Conservation (phyloP, 1,284 basidiomycete genomes). For the Termitomyces sp. region DNA sequence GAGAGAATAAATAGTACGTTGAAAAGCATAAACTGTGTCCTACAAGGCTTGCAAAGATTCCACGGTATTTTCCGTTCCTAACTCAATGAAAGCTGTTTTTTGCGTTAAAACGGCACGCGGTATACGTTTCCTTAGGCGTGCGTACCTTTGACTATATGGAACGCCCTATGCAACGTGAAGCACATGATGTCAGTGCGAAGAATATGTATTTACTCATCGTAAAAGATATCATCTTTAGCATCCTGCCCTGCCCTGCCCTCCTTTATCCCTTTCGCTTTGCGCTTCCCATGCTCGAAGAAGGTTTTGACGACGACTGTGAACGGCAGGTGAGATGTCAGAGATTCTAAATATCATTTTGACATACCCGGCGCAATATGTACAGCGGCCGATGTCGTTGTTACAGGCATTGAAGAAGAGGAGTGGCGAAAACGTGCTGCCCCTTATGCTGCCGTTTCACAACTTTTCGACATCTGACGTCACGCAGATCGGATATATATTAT, state of each 20-base stretch:
- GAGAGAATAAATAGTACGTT: background rate
- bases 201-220: background rate
- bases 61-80: background rate
- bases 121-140: background rate
- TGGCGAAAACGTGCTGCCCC: background rate
- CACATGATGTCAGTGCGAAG: background rate
- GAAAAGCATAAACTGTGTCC: background rate
- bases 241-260: background rate
- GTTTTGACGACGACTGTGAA: background rate
- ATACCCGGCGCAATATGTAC: background rate
- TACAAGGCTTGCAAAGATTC: background rate
- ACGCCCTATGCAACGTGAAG: background rate
- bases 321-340: background rate
- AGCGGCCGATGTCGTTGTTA: background rate
- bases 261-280: background rate
- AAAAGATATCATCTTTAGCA: background rate
- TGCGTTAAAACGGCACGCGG: background rate
- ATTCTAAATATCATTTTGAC: background rate
- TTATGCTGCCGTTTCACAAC: background rate
- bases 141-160: slow-evolving; percentile 2
- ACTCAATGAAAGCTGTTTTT: background rate
- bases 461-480: slow-evolving; percentile 9
- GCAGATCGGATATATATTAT: background rate
- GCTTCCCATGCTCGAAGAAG: background rate
- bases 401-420: background rate